Base-by-base conservation (phyloP, 1,284 basidiomycete species). In the Trichosporon sp. region DNA sequence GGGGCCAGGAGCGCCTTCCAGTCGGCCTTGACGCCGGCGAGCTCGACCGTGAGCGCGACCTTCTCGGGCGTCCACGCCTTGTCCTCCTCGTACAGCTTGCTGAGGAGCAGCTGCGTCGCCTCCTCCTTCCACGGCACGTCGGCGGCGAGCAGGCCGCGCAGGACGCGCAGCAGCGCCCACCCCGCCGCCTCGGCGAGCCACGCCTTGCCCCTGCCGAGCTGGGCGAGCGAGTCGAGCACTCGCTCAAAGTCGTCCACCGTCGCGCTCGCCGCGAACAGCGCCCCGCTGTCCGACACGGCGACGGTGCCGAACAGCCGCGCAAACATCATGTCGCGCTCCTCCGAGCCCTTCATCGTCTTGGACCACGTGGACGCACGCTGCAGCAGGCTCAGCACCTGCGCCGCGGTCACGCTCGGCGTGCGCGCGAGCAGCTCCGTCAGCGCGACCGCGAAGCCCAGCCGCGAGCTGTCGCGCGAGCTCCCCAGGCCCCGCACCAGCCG, bases 371-470 rank as follows among this genome's bases (percentile, higher is more conserved):
- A 90, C 62, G 87, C 86, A 70, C 92, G 89, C 51, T 90, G 76
- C 53, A 96, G 84, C 47, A 95, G 86, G 8, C 87, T 86, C n/a
- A 92, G 77, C 27, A 95, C 89, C 76, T 93, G 91, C 0, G 87
- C 80, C 71, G 91, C 90, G 8, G 91, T 89, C 38, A 98, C 87
- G 5, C 91, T 91, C 71, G 89, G 85, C 76, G 98, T 87, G 60
- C 91, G 87, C 23, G 91, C 89, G 38, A 98, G 84, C 1, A 98
- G 86, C 93, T 98, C 95, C 1, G 96, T 95, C 74, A 99, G 85
- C 21, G 95, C 93, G 56, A 98, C 95, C 8, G 95, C 93, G 80
- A 98, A 99, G 13, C 96, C 96, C 38, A 97, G 85, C 73, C 96
- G 85, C 79, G 93, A 95, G 82, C 92, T 94, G 82, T 98, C 95